These are phyloP conservation scores for Teunomyces gatunensis DNA, from an alignment of 805 yeast genomes.

Conservation along the genomic window DNA sequence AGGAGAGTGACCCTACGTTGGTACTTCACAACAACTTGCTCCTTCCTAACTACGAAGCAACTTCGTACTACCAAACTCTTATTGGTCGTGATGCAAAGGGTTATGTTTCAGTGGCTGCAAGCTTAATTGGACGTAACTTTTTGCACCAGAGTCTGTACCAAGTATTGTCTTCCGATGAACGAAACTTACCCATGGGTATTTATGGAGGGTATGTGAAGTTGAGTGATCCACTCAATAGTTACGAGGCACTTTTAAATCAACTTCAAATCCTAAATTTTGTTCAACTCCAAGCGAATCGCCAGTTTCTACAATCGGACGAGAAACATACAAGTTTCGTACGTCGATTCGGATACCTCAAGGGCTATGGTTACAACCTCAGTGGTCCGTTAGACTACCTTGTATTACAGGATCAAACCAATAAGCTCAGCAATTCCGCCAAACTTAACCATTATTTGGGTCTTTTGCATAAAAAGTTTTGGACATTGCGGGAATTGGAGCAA, in stretches of 20 bases:
- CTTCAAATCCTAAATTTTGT: conserved; percentile 34
- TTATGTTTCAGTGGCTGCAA: conserved; percentile 31
- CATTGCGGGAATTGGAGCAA: conserved; percentile 21
- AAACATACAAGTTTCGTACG: conserved; percentile 10
- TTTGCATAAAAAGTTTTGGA: conserved; percentile 21
- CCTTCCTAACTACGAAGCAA: conserved; percentile 35
- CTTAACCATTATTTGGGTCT: conserved; percentile 14
- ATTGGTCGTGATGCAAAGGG: conserved; percentile 36
- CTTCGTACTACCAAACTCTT: conserved; percentile 34
- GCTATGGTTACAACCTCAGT: conserved; percentile 32
- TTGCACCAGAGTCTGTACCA: conserved; percentile 17
- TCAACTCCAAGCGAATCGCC: conserved; percentile 16
- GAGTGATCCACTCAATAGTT: conserved; percentile 18
- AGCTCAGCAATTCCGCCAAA: conserved; percentile 13
- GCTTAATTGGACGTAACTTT: conserved; percentile 31
- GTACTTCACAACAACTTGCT: conserved; percentile 35
- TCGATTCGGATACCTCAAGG: conserved; percentile 25
- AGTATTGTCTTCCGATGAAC: conserved; percentile 10
- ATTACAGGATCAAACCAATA: conserved; percentile 14
- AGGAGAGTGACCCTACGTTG: conserved; percentile 14
- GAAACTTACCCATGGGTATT: conserved; percentile 27
- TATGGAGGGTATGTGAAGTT: conserved; percentile 28
- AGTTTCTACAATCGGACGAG: conserved; percentile 3
- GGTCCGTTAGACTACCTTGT: conserved; percentile 24
- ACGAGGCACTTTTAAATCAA: conserved; percentile 33